These are phyloP conservation scores for Sphagnum magellanicum DNA, from an alignment of 228 moss, liverwort and hornwort species.

Conservation along the genomic window DNA sequence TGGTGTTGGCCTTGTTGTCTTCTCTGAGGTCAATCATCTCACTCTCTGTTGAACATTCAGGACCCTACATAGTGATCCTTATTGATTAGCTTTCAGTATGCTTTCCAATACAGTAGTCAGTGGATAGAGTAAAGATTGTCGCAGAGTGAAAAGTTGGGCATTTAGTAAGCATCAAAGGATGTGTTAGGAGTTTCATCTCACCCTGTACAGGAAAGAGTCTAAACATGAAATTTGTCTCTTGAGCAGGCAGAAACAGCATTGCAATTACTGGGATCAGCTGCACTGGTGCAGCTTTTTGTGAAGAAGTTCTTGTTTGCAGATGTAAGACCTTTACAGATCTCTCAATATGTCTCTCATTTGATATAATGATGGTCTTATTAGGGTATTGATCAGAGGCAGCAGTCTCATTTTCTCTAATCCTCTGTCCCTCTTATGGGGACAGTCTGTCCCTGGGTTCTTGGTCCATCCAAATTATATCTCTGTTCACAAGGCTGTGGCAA, in stretches of 20 bases:
- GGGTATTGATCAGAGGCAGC: background rate
- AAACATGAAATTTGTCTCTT: background rate
- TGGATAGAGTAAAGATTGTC: no score
- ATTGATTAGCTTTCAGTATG: no score
- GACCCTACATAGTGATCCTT: no score
- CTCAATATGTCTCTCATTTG: background rate
- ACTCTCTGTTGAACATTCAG: background rate
- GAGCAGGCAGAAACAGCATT: conserved; percentile 72
- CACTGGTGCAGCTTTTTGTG: conserved; percentile 56
- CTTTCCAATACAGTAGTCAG: no score
- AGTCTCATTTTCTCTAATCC: background rate
- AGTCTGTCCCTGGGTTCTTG: no score
- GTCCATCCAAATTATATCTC: background rate
- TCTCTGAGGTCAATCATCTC: conserved; percentile 55
- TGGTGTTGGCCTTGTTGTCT: conserved; percentile 58
- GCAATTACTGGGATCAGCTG: conserved; percentile 74
- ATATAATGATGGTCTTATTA: background rate
- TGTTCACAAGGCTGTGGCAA: background rate
- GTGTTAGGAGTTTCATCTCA: background rate
- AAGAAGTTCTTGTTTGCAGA: conserved; percentile 81
- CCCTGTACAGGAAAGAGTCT: background rate
- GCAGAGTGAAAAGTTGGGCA: no score
- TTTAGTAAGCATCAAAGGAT: no score
- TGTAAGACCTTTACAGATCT: conserved; percentile 15
- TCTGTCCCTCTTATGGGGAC: background rate